Percentiles rank a stretch among this genome's conserved stretches.
These are phyloP conservation scores for Penicillium janthinellum DNA, from an alignment of 2,329 filamentous ascomycete genomes.

Conservation along the genomic window DNA sequence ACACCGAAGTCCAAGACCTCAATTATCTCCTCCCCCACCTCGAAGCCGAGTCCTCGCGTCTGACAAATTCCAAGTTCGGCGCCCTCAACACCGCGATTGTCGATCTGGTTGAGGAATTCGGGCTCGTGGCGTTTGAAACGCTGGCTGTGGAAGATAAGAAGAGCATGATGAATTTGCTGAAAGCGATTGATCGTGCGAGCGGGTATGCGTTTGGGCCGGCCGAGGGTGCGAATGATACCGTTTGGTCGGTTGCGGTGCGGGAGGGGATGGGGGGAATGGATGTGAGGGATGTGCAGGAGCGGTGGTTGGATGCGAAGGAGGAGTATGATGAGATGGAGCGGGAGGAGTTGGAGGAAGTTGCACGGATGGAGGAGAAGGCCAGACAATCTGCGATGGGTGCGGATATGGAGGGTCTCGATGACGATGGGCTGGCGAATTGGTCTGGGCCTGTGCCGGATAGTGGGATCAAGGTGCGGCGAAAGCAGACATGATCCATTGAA, in stretches of 20 bases:
- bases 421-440: conserved; percentile 32
- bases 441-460: conserved; percentile 54
- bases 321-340: conserved; percentile 81
- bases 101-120: conserved; percentile 84
- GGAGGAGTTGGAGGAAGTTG: conserved; percentile 74
- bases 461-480: conserved; percentile 73
- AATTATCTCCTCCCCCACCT: conserved; percentile 79
- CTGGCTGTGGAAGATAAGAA: conserved; percentile 95
- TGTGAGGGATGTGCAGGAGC: conserved; percentile 86
- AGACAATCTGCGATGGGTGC: conserved; percentile 24
- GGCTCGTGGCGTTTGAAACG: conserved; percentile 88
- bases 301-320: conserved; percentile 90
- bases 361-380: conserved; percentile 52
- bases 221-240: conserved; percentile 88
- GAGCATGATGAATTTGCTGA: conserved; percentile 90
- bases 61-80: conserved; percentile 74
- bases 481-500: conserved; percentile 41
- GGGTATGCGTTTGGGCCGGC: conserved; percentile 91
- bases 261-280: conserved; percentile 71
- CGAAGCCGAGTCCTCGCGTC: conserved; percentile 71
- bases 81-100: conserved; percentile 85
- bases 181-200: conserved; percentile 85
- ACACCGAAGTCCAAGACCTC: conserved; percentile 95
- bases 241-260: conserved; percentile 97
- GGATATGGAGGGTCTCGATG: conserved; percentile 34